Percentiles rank a stretch among this genome's conserved stretches.
These are phyloP conservation scores for Lepidium africanum DNA, from an alignment of 345 rosid genomes.

Conservation along the genomic window DNA sequence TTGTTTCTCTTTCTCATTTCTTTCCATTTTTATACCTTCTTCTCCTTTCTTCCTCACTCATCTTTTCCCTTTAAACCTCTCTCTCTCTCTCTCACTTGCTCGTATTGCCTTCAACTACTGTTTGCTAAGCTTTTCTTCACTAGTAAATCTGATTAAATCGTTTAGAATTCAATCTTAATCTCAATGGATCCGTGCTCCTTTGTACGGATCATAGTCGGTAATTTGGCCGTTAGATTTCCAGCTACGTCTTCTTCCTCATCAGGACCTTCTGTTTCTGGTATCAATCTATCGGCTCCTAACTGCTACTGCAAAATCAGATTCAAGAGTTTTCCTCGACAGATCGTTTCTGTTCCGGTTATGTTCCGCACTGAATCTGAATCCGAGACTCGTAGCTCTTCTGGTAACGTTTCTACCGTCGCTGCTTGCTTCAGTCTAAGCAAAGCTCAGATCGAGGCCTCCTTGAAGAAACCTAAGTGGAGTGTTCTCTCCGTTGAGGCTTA, in stretches of 20 bases:
- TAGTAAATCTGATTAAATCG: conserved; percentile 21
- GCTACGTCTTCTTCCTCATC: neutral
- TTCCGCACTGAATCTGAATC: conserved; percentile 24
- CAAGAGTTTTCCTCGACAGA: conserved; percentile 41
- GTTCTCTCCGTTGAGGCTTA: conserved; percentile 42
- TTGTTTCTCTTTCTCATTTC: neutral
- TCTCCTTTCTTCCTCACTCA: conserved; percentile 11
- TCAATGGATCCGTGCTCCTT: conserved; percentile 96
- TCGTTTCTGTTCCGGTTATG: conserved; percentile 32
- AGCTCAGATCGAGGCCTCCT: conserved; percentile 33
- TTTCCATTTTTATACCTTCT: conserved; percentile 28
- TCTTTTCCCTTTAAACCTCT: neutral
- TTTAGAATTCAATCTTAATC: neutral
- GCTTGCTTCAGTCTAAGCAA: conserved; percentile 63
- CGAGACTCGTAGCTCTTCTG: conserved; percentile 23
- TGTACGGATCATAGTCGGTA: conserved; percentile 70
- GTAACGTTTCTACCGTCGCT: conserved; percentile 37
- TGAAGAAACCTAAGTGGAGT: conserved; percentile 21
- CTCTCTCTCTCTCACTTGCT: conserved; percentile 17
- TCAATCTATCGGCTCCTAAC: conserved; percentile 12
- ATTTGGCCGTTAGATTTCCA: conserved; percentile 58
- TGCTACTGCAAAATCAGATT: conserved; percentile 66
- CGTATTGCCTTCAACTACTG: neutral
- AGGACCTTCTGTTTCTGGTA: conserved; percentile 24
- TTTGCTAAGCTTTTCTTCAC: conserved; percentile 36